Evolutionary conservation across 805 yeast species (phyloP), one percentile per base, ranked within the genome.

Genomic region (Saturnispora ahearnii): DNA sequence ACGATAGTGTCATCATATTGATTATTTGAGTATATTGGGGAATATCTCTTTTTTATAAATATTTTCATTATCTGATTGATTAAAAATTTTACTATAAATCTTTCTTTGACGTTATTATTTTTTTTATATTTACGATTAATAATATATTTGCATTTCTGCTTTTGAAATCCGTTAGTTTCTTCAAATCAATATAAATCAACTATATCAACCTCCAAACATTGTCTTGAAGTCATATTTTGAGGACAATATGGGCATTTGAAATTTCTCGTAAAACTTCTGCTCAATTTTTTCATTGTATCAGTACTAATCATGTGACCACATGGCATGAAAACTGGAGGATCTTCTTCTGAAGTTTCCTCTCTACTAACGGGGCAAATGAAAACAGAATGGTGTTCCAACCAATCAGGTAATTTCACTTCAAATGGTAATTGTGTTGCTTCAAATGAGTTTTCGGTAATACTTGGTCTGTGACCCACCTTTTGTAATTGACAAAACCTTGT

Each of bases 171-270:
- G 3, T n/a, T 10, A n/a, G 5, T 41, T 41, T 36, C 15, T 41
- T 36, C 15, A 1, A 18, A 5, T 29, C 24, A 37, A 4, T n/a
- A 30, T 24, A 45, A 37, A 37, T 45, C 48, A 37, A 45, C 31
- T 22, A 45, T 29, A 21, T 28, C 37, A 21, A 45, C 48, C 5
- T 40, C 30, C 40, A 33, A 9, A 18, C 50, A 48, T 13, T 48
- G 41, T n/a, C 41, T 48, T 6, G 24, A 11, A 3, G 29, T 34
- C 50, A 48, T 48, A 41, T 72, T 77, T 12, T 64, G 66, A 0
- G 88, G 87, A 59, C 89, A 82, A 57, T 82, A 82, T 0, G 88
- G 88, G 60, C 89, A 82, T 59, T 82, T 82, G 67, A 82, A 79
- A 37, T 31, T 30, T 18, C 42, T 45, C 21, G 46, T 28, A 6